Evolutionary conservation across 805 yeast species (phyloP), one percentile per base, ranked within the genome.

Genomic region (Wickerhamiella cacticola): DNA sequence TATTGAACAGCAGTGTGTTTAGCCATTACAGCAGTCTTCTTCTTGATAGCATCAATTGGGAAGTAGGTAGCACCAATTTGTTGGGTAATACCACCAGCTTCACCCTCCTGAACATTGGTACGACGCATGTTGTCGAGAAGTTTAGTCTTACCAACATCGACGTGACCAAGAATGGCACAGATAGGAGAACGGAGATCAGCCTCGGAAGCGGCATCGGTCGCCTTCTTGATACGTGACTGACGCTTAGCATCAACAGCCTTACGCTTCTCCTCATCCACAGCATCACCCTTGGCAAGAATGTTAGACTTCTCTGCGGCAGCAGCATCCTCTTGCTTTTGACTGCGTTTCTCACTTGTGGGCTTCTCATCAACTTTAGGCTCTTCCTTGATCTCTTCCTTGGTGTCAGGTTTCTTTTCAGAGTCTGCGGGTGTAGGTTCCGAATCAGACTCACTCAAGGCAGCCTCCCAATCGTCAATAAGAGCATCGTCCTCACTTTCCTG

Each of bases 1-100:
- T 80, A 89, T 46, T 63, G 63, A 19, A 82, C 73, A 62, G 83
- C 82, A 65, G 85, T 95, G 63, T 79, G 82, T 54, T 78, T 72
- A 49, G 83, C 77, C 96, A 92, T 89, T 45, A 82, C 94, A 41
- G 78, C 82, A 23, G 97, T 92, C 71, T 92, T 92, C 62, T 79
- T 79, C 66, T 80, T 80, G 60, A 92, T 85, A 38, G 96, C 87
- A 25, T 82, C 94, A 56, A 92, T 87, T 52, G 98, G 98, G 85
- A 92, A 92, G 66, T 92, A 92, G 19, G 99, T 92, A 49, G 99
- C 99, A 78, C 99, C 99, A 63, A 92, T 92, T 70, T 92, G 99
- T 75, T 92, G 99, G 55, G 99, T 92, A 66, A 92, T 92, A 73
- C 99, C 99, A 73, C 99, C 99, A 48, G 99, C 99, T 72, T 92